A percentile compares a stretch with the other conserved stretches of the same genome.
phyloP scores from a whole-genome alignment of 2,329 filamentous ascomycete genomes.

The Penicillium brasilianum region DNA sequence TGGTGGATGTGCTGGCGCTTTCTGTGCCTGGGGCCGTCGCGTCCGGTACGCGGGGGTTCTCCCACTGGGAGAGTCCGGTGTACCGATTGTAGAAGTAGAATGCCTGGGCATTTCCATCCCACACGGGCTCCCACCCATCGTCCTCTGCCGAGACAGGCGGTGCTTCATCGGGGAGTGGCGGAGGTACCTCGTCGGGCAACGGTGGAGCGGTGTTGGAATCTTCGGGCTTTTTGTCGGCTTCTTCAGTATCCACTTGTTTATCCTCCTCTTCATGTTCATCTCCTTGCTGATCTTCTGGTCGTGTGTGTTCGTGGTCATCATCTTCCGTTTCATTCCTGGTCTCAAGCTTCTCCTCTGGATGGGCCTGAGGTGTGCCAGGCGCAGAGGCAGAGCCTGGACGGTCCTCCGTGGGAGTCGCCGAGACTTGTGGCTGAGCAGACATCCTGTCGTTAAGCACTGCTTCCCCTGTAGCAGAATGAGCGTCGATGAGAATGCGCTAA shows the following conservation, averaged over 20 bases:
- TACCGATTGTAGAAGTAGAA: conserved; percentile 88
- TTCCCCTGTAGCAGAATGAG: neutral
- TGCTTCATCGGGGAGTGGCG: conserved; percentile 59
- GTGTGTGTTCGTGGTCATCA: conserved; percentile 11
- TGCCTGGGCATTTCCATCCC: conserved; percentile 69
- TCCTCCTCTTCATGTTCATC: conserved; percentile 32
- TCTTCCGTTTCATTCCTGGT: conserved; percentile 24
- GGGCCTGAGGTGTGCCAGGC: conserved; percentile 84
- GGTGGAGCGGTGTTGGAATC: conserved; percentile 41
- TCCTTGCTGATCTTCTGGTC: conserved; percentile 61
- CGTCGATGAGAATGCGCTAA: neutral
- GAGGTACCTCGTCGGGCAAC: conserved; percentile 51
- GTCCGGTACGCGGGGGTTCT: conserved; percentile 76
- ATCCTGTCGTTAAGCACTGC: conserved; percentile 19
- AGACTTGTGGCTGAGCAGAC: conserved; percentile 16
- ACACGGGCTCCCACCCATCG: conserved; percentile 80
- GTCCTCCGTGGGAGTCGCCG: conserved; percentile 62
- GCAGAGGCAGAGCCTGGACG: conserved; percentile 84
- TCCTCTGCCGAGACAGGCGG: conserved; percentile 54
- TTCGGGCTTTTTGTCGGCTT: conserved; percentile 26
- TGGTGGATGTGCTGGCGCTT: conserved; percentile 32
- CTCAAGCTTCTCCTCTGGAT: conserved; percentile 59
- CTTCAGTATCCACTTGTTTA: neutral
- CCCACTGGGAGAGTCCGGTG: conserved; percentile 77
- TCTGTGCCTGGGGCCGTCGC: conserved; percentile 39